Evolutionary conservation across 192 early-diverging fungal genomes (phyloP).

Genomic region (Phycomyces blakesleeanus): DNA sequence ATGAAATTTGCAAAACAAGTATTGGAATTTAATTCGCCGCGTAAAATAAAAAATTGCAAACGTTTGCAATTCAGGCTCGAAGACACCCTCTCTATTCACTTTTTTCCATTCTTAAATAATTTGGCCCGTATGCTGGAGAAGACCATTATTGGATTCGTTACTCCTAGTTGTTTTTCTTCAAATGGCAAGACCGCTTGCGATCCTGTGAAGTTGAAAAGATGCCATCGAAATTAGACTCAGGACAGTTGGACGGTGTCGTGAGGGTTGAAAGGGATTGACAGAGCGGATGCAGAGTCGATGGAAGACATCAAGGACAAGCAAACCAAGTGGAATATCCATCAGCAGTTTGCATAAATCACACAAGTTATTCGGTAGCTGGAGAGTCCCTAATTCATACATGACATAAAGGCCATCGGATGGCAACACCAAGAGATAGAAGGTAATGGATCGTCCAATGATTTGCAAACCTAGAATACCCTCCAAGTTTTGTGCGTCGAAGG

Average conservation of each 20-base stretch:
- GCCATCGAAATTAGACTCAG: not conserved
- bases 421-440: slow-evolving; percentile 19
- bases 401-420: slow-evolving; percentile 16
- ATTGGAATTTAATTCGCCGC: too few species aligned
- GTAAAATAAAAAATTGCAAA: too few species aligned
- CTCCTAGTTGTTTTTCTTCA: too few species aligned
- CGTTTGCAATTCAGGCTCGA: too few species aligned
- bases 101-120: too few species aligned
- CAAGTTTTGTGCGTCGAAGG: not conserved
- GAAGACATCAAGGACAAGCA: slow-evolving; percentile 6
- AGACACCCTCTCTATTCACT: too few species aligned
- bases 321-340: slow-evolving; percentile 8
- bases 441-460: slow-evolving; percentile 6
- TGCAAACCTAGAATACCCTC: not conserved
- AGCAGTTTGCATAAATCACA: slow-evolving; percentile 16
- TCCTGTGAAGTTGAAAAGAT: slow-evolving; percentile 1
- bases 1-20: too few species aligned
- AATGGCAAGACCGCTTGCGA: slow-evolving; percentile 1
- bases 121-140: too few species aligned
- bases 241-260: slow-evolving; percentile 1
- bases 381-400: slow-evolving; percentile 10
- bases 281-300: slow-evolving; percentile 2
- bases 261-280: not conserved
- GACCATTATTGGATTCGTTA: too few species aligned
- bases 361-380: slow-evolving; percentile 9